A percentile compares a stretch with the other conserved stretches of the same genome.
phyloP scores from a whole-genome alignment of 371 early-diverging fungal species.

The Mortierella sp. region DNA sequence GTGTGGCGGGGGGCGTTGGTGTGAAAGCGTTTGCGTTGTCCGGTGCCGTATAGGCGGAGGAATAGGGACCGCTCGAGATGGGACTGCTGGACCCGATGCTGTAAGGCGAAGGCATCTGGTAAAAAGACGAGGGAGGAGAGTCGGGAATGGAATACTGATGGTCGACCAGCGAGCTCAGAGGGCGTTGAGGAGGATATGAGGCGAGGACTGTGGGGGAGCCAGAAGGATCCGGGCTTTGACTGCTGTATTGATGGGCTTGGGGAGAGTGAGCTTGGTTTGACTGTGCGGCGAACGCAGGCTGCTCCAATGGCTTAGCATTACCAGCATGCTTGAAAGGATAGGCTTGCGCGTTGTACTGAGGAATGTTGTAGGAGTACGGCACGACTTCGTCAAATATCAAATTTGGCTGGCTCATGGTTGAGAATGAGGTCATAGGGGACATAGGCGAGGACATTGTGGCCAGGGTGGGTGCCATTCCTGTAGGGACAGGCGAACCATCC shows the following conservation, averaged over 20 bases:
- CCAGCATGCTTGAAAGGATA: slow-evolving; percentile 56
- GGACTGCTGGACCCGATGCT: slow-evolving; percentile 48
- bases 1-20: slow-evolving; percentile 51
- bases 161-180: slow-evolving; percentile 55
- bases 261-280: slow-evolving; percentile 25
- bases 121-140: slow-evolving; percentile 42
- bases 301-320: slow-evolving; percentile 43
- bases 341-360: slow-evolving; percentile 43
- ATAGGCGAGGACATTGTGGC: slow-evolving; percentile 53
- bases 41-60: slow-evolving; percentile 35
- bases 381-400: slow-evolving; percentile 48
- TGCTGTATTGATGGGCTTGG: slow-evolving; percentile 37
- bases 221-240: slow-evolving; percentile 52
- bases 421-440: slow-evolving; percentile 51
- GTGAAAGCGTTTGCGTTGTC: slow-evolving; percentile 21
- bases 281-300: slow-evolving; percentile 25
- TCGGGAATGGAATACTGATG: slow-evolving; percentile 40
- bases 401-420: slow-evolving; percentile 46
- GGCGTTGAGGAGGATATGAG: slow-evolving; percentile 44
- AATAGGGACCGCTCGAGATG: slow-evolving; percentile 35
- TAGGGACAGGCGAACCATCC: slow-evolving; percentile 47
- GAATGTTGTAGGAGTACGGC: slow-evolving; percentile 49
- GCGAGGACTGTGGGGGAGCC: slow-evolving; percentile 37
- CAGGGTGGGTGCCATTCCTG: slow-evolving; percentile 52
- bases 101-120: slow-evolving; percentile 45